Evolutionary conservation across 495 filamentous ascomycete species (phyloP), one percentile per base, ranked within the genome.

Genomic region (Venustampulla echinocandica): DNA sequence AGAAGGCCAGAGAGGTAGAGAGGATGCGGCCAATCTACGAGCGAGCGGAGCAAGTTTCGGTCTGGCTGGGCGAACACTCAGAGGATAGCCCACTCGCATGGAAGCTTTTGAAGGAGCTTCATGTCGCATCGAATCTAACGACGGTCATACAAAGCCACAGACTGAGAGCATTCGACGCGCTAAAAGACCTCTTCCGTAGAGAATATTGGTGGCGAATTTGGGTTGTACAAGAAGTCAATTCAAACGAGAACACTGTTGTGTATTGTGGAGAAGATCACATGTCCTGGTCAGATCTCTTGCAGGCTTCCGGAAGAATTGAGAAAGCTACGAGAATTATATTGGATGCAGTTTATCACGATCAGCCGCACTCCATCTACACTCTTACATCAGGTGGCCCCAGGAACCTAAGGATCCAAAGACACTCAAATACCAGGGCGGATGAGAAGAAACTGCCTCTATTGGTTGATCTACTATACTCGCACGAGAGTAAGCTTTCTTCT

Each of bases 151-250:
- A 24, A 20, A 14, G 42, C 38, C 10, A 25, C 32, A 3, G 25
- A 20, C 18, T 23, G 10, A 23, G 36, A 22, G 17, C 34, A 3
- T 38, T 52, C 5, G 33, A 46, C 11, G 47, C 40, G 0, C 28
- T 58, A 21, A 36, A 49, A 3, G 15, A 7, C 3, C 15, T 58
- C 9, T 54, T 58, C 34, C 10, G 52, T 23, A 21, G 55, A 19
- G 20, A 48, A 32, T 58, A 58, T 21, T 58, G 51, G 48, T 52
- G 51, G 51, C 44, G 55, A 2, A 47, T 55, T 2, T 58, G 55
- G 55, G 52, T 58, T 7, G 46, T 54, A 21, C 55, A 58, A 37
- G 55, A 58, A 40, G 55, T 58, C 6, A 49, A 24, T 6, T 52
- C 21, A 36, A 47, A 44, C n/a, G n/a, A 30, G 9, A 32, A 23